Evolutionary conservation across 257 asterid genomes (phyloP).

Genomic region (Nicotiana undulata): DNA sequence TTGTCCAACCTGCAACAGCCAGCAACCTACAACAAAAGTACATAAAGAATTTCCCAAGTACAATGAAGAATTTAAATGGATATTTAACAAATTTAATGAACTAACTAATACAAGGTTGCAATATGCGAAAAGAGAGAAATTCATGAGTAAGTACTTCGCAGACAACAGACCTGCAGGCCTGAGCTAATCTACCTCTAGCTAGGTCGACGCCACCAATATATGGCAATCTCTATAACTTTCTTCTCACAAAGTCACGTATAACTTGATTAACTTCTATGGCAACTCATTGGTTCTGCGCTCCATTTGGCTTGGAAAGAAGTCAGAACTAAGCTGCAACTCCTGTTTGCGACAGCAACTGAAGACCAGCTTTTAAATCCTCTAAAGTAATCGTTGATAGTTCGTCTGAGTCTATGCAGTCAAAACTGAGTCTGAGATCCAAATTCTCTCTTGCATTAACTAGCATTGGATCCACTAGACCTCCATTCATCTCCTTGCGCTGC

Average conservation of each 20-base stretch:
- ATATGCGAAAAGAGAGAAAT: not conserved
- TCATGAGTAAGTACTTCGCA: not conserved
- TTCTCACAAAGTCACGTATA: not conserved
- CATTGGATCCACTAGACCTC: slow-evolving; percentile 76
- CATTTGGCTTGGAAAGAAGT: not conserved
- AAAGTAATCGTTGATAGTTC: slow-evolving; percentile 58
- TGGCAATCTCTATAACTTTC: not conserved
- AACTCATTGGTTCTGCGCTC: not conserved
- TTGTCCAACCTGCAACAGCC: not conserved
- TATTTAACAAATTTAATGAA: not conserved
- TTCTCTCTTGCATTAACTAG: slow-evolving; percentile 73
- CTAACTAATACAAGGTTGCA: not conserved
- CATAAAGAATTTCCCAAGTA: not conserved
- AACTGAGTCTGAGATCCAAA: slow-evolving; percentile 68
- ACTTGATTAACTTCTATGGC: not conserved
- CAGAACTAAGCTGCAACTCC: not conserved
- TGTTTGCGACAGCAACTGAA: slow-evolving; percentile 45
- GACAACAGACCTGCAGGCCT: not conserved
- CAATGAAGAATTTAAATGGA: not conserved
- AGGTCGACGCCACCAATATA: not conserved
- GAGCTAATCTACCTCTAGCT: not conserved
- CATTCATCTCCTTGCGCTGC: slow-evolving; percentile 88
- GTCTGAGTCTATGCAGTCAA: slow-evolving; percentile 60
- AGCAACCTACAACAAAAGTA: not conserved
- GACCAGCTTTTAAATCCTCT: slow-evolving; percentile 71